Base-by-base conservation (phyloP, 139 green algal species). In the Coccomyxa sp. region DNA sequence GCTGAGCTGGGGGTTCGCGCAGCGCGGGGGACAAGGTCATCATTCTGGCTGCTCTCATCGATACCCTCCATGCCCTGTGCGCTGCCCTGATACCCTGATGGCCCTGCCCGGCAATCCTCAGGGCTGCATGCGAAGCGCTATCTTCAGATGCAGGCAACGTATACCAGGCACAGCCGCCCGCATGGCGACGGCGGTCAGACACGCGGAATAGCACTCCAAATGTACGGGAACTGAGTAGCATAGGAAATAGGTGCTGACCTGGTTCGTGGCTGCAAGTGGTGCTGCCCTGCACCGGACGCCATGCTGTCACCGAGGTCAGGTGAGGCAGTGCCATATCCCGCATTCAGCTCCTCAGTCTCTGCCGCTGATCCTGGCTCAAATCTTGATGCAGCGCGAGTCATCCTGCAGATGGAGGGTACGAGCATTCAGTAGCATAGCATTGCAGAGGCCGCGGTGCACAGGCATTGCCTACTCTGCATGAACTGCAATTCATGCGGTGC, bases 41-140 rank as follows among this genome's bases (percentile, higher is more conserved):
- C 78, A 73, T 55, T 78, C 36, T 83, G 73, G 73, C 79, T 83
- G 79, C 72, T 79, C 73, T 83, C 79, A 71, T 83, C 79, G n/a
- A 75, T 73, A n/a, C 73, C 73, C 39, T 83, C 79, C 0, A 55
- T 64, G 54, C 74, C 50, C 5, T 64, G 50, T 31, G 50, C 50
- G 50, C 50, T 64, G 18, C 50, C 50, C 27, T 64, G 50, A 64
- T 31, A 64, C 2, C 50, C 50, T 22, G 50, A 64, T 3, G 50
- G 74, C 29, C 33, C 18, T 12, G 55, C 71, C 70, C 38, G 39
- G 27, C 9, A 50, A 24, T 41, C n/a, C 40, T 29, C 73, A 39
- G 8, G 27, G 39, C 39, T 14, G 39, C 37, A 31, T 64, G 36
- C 27, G n/a, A n/a, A n/a, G n/a, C n/a, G n/a, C n/a, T n/a, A n/a